phyloP scores from a whole-genome alignment of 805 yeast species.

The Cyberlindnera maritima region DNA sequence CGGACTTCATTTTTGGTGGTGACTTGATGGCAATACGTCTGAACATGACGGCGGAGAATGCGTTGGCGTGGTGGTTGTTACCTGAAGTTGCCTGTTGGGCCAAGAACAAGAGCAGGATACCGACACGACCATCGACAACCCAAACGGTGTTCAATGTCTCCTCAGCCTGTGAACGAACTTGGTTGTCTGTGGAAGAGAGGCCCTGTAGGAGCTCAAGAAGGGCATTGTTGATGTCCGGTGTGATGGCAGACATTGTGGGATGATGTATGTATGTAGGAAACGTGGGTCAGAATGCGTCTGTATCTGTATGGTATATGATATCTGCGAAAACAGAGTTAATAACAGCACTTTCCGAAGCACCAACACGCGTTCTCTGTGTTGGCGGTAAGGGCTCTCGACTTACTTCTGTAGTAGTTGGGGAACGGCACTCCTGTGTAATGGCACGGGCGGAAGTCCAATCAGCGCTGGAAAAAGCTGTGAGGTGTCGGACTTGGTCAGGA shows the following conservation, averaged over 20 bases:
- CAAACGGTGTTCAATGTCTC: slow-evolving; percentile 68
- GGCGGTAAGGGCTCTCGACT: background rate
- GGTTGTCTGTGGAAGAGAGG: slow-evolving; percentile 77
- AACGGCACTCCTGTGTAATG: too few species aligned
- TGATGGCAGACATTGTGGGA: slow-evolving; percentile 41
- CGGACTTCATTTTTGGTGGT: slow-evolving; percentile 63
- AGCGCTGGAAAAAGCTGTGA: background rate
- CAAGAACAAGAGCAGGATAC: slow-evolving; percentile 67
- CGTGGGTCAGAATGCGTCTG: background rate
- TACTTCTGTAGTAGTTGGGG: background rate
- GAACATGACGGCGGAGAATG: slow-evolving; percentile 85
- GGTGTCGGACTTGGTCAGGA: background rate
- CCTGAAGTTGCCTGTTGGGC: slow-evolving; percentile 76
- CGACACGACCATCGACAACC: slow-evolving; percentile 67
- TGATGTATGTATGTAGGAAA: background rate
- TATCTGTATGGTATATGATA: background rate
- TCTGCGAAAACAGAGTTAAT: background rate
- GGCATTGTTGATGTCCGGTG: slow-evolving; percentile 57
- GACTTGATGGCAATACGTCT: slow-evolving; percentile 81
- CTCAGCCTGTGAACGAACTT: slow-evolving; percentile 76
- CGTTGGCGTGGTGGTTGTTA: slow-evolving; percentile 53
- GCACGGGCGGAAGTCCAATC: background rate
- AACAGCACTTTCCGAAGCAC: background rate
- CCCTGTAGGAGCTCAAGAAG: slow-evolving; percentile 58
- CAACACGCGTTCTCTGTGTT: background rate